phyloP scores from a whole-genome alignment of 2,329 filamentous ascomycete species.

The Daldinia sp. region DNA sequence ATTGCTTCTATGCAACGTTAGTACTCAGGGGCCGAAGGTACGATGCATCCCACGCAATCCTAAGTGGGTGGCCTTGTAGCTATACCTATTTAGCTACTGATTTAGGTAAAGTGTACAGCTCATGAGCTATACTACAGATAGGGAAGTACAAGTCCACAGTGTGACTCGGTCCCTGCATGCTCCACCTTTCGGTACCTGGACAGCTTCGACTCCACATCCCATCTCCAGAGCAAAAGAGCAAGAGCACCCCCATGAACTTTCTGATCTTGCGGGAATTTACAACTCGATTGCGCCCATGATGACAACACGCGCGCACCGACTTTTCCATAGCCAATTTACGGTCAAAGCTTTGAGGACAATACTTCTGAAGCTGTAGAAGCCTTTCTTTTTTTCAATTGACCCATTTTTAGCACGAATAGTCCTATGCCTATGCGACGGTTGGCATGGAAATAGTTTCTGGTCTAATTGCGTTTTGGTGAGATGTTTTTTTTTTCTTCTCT shows the following conservation, averaged over 20 bases:
- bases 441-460: constrained; percentile 28
- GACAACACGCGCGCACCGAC: constrained; percentile 39
- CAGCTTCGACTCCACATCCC: constrained; percentile 41
- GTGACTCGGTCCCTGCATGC: constrained; percentile 39
- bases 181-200: constrained; percentile 44
- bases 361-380: constrained; percentile 33
- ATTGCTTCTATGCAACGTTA: constrained; percentile 42
- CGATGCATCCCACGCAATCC: constrained; percentile 30
- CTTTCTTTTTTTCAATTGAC: constrained; percentile 34
- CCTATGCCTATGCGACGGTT: constrained; percentile 16
- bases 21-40: constrained; percentile 35
- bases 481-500: constrained; percentile 29
- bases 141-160: constrained; percentile 32
- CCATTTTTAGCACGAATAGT: constrained; percentile 5
- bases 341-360: constrained; percentile 33
- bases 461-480: constrained; percentile 34
- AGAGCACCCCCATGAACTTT: constrained; percentile 34
- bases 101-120: constrained; percentile 19
- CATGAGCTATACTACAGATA: constrained; percentile 11
- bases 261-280: constrained; percentile 45
- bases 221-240: constrained; percentile 36
- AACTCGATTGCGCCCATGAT: constrained; percentile 40
- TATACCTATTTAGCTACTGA: constrained; percentile 19
- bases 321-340: constrained; percentile 26
- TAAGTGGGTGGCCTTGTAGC: constrained; percentile 27